Evolutionary conservation across 1,284 basidiomycete species (phyloP).

Genomic region (Apiotrichum siamense): DNA sequence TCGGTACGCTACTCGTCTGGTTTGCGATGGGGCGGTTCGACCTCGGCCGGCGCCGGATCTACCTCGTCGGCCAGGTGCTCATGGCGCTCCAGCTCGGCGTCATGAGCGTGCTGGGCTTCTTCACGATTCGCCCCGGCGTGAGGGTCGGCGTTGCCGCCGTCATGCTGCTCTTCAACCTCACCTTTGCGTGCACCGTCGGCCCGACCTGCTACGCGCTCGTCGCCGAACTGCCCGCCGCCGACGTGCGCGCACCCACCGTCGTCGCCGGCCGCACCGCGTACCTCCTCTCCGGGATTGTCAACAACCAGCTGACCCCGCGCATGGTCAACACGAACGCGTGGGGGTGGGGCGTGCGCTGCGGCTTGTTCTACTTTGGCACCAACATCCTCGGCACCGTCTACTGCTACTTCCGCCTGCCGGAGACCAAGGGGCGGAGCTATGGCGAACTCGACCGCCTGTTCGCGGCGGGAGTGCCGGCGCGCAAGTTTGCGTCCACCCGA

Average conservation of each 20-base stretch:
- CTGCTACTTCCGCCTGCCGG: slow-evolving; percentile 43
- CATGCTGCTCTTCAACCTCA: slow-evolving; percentile 29
- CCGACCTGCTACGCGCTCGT: slow-evolving; percentile 20
- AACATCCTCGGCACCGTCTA: slow-evolving; percentile 18
- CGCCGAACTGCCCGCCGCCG: slow-evolving; percentile 15
- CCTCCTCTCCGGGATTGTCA: slow-evolving; percentile 43
- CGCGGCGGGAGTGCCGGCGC: slow-evolving; percentile 28
- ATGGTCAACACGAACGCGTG: slow-evolving; percentile 48
- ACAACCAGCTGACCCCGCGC: slow-evolving; percentile 39
- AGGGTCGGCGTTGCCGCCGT: slow-evolving; percentile 31
- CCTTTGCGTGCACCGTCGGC: slow-evolving; percentile 26
- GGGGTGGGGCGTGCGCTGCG: slow-evolving; percentile 47
- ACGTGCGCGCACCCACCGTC: slow-evolving; percentile 47
- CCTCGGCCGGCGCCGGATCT: slow-evolving; percentile 30
- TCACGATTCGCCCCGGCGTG: slow-evolving; percentile 9
- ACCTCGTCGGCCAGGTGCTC: slow-evolving; percentile 16
- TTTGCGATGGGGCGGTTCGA: background rate
- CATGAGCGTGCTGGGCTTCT: slow-evolving; percentile 32
- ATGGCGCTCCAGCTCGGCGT: slow-evolving; percentile 16
- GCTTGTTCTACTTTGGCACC: slow-evolving; percentile 31
- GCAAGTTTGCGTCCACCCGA: slow-evolving; percentile 21
- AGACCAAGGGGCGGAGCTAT: slow-evolving; percentile 44
- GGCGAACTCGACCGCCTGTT: slow-evolving; percentile 45
- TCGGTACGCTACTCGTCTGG: slow-evolving; percentile 5
- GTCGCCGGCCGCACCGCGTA: slow-evolving; percentile 49